Evolutionary conservation across 192 early-diverging fungal genomes (phyloP), one percentile per base, ranked within the genome.

Genomic region (Backusella tuberculispora): DNA sequence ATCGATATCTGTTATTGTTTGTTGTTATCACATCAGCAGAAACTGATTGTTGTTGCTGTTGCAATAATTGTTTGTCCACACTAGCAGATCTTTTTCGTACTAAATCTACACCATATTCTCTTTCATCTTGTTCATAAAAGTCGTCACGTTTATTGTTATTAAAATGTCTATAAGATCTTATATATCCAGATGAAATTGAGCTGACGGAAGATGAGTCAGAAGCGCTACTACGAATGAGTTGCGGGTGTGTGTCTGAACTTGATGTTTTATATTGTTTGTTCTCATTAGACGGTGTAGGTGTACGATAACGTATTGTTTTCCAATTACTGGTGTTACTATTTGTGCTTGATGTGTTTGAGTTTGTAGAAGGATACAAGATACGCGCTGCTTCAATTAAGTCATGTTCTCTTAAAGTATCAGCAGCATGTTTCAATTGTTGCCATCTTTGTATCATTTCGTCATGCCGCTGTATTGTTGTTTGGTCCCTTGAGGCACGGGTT

Each of bases 361-460:
- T 44, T 14, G 66, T 0, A 12, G 41, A 46, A 29, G 45, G 21
- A 26, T 43, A 47, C 24, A 69, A 45, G 14, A 69, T 69, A 29
- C 64, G 66, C 53, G 77, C 76, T 21, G 70, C 69, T n/a, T 82
- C 76, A 13, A 70, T 47, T 8, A 82, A 53, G 37, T 82, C 76
- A 29, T 42, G 34, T 13, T 34, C 13, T 21, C 76, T n/a, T 47
- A 82, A 73, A 37, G 76, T 74, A 38, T 82, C 77, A 77, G 78
- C 78, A 1, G 53, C 41, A 19, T 69, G 21, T 73, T 78, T 82
- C n/a, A 89, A 81, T 12, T 72, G 73, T 38, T 83, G 79, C 88
- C 88, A 89, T 46, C 83, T 78, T 19, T 83, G 21, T 47, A 86
- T 83, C 80, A 89, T 86, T 19, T 79, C 64, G 37, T 83, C 78